Conservation (phyloP, 2,329 filamentous ascomycete species). For the Aspergillus arachidicola region DNA sequence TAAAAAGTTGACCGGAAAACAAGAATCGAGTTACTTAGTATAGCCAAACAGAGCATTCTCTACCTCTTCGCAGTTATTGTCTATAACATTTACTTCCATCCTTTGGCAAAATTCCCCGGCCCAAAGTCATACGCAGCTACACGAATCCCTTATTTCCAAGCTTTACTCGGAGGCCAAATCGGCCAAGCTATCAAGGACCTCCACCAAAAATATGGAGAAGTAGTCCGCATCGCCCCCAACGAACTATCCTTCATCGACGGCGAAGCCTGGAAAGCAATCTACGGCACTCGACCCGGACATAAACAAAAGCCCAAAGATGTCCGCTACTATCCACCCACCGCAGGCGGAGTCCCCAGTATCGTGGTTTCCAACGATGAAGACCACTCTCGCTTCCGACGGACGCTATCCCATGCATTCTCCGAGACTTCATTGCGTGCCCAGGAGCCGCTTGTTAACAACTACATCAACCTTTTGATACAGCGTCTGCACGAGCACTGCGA, state of each 20-base stretch:
- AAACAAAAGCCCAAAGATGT: background rate
- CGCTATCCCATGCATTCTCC: constrained; percentile 43
- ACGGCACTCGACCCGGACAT: constrained; percentile 19
- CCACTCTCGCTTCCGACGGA: constrained; percentile 29
- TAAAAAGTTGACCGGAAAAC: no score
- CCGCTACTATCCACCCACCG: background rate
- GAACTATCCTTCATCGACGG: constrained; percentile 34
- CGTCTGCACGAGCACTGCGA: constrained; percentile 18
- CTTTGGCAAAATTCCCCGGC: constrained; percentile 16
- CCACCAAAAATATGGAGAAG: constrained; percentile 18
- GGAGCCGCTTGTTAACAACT: constrained; percentile 34
- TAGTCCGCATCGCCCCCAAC: constrained; percentile 35
- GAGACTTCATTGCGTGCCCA: constrained; percentile 38
- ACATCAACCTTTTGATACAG: constrained; percentile 33
- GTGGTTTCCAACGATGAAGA: constrained; percentile 19
- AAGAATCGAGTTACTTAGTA: no score
- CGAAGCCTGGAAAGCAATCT: constrained; percentile 32
- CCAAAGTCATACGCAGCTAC: constrained; percentile 19
- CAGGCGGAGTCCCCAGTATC: constrained; percentile 9
- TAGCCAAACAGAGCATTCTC: no score
- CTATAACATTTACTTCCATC: constrained; percentile 7
- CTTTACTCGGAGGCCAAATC: constrained; percentile 8
- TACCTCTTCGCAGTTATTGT: background rate
- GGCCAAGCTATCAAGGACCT: background rate
- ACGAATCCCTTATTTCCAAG: constrained; percentile 14